A percentile compares a stretch with the other conserved stretches of the same genome.
Conservation (phyloP, 768 basidiomycete species). For the Suillus brevipes region DNA sequence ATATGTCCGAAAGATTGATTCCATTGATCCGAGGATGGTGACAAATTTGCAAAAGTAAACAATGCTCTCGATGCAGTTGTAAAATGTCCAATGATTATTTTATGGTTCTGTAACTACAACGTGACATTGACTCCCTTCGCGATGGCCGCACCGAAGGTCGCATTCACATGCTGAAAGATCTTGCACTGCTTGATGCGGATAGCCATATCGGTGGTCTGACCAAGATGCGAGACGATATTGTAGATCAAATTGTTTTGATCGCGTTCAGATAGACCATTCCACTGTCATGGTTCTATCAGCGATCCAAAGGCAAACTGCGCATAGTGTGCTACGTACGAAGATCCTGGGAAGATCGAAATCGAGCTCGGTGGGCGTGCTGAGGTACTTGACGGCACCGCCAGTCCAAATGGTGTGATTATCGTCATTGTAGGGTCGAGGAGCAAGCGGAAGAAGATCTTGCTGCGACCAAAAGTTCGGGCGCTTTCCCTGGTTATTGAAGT, state of each 20-base stretch:
- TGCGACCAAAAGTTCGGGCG: conserved; percentile 42
- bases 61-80: not conserved
- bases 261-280: conserved; percentile 34
- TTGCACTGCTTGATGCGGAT: conserved; percentile 34
- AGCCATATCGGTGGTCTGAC: conserved; percentile 27
- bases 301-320: not conserved
- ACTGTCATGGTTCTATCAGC: conserved; percentile 15
- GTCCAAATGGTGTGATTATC: conserved; percentile 43
- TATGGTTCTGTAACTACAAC: not conserved
- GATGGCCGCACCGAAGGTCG: conserved; percentile 35
- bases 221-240: conserved; percentile 41
- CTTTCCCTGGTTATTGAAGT: conserved; percentile 37
- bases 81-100: not conserved
- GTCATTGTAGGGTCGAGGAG: conserved; percentile 35
- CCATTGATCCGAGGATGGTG: not conserved
- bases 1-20: not conserved
- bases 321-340: conserved; percentile 23
- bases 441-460: conserved; percentile 33
- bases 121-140: conserved; percentile 34
- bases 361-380: conserved; percentile 36
- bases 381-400: conserved; percentile 40
- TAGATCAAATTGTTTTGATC: conserved; percentile 39
- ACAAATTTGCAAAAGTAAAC: not conserved
- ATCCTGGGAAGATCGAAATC: conserved; percentile 42
- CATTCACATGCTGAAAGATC: conserved; percentile 40